phyloP scores from a whole-genome alignment of 352 stramenopile species.

The Heterotrichella gracilis region DNA sequence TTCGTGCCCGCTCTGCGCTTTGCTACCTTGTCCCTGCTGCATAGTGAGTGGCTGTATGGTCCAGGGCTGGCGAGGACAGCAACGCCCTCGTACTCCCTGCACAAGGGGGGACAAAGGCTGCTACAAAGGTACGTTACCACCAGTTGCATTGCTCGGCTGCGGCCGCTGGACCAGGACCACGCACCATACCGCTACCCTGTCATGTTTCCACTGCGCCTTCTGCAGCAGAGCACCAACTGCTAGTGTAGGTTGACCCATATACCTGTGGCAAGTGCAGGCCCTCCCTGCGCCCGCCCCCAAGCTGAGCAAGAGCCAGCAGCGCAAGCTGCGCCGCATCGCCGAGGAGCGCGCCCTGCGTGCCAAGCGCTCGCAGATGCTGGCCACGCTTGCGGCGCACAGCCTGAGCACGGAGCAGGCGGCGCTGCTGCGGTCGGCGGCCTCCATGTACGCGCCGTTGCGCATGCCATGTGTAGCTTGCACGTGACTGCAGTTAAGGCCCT shows the following conservation, averaged over 20 bases:
- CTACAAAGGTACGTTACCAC: too few species aligned
- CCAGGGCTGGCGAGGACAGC: too few species aligned
- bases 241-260: background rate
- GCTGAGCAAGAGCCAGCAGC: background rate
- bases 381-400: conserved; percentile 17
- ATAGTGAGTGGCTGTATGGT: too few species aligned
- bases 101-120: too few species aligned
- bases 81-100: too few species aligned
- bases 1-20: too few species aligned
- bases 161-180: background rate
- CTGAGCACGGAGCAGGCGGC: conserved; percentile 12
- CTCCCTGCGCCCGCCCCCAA: background rate
- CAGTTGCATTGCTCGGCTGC: too few species aligned
- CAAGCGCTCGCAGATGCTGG: conserved; percentile 16
- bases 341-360: background rate
- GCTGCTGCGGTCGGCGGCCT: conserved; percentile 11
- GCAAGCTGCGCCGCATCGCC: background rate
- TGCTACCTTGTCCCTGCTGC: too few species aligned
- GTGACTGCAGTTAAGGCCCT: background rate
- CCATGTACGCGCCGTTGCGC: conserved; percentile 14
- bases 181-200: background rate
- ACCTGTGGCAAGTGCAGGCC: background rate
- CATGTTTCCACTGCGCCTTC: background rate
- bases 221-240: background rate
- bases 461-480: background rate